phyloP scores from a whole-genome alignment of 2,329 filamentous ascomycete genomes.

The Penicillium hesseltinei region DNA sequence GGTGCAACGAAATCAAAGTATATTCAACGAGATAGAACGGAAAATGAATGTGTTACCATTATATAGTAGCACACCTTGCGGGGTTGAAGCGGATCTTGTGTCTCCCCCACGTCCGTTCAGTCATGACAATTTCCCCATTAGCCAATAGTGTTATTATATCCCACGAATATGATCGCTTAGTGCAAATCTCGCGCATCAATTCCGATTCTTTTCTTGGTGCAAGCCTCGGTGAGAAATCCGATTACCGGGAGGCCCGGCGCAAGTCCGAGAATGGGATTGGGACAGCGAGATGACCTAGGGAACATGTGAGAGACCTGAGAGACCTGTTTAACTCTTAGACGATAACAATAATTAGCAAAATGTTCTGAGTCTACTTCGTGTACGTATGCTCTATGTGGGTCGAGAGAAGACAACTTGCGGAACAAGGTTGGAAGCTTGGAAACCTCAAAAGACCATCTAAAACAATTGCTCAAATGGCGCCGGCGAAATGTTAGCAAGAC shows the following conservation, averaged over 20 bases:
- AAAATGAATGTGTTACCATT: background rate
- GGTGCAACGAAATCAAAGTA: background rate
- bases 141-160: constrained; percentile 8
- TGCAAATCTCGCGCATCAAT: constrained; percentile 24
- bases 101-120: constrained; percentile 17
- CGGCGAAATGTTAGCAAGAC: background rate
- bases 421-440: background rate
- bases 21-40: background rate
- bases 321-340: background rate
- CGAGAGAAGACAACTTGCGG: background rate
- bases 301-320: background rate
- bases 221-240: constrained; percentile 30
- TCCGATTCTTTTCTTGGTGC: constrained; percentile 22
- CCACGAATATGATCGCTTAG: background rate
- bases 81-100: constrained; percentile 11
- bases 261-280: constrained; percentile 29
- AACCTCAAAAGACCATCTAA: background rate
- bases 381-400: background rate
- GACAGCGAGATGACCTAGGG: background rate
- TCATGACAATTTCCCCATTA: background rate
- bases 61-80: constrained; percentile 17
- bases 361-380: background rate
- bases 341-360: background rate
- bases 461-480: background rate
- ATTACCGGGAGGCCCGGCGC: constrained; percentile 28